Percentiles rank a stretch among this genome's conserved stretches.
Conservation (phyloP, 371 early-diverging fungal genomes). For the Syncephalis fuscata region DNA sequence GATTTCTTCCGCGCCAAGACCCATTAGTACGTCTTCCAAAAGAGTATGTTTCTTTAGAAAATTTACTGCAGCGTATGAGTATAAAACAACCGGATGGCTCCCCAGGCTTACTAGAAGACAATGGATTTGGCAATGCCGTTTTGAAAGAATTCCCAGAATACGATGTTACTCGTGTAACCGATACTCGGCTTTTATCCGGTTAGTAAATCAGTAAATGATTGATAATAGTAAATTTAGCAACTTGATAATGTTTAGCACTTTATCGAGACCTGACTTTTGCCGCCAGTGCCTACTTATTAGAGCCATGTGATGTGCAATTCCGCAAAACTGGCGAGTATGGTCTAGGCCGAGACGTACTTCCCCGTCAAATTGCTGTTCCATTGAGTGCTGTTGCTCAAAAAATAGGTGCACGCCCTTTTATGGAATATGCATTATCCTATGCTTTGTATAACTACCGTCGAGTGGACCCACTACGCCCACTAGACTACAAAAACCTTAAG, state of each 20-base stretch:
- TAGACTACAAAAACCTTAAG: constrained; percentile 51
- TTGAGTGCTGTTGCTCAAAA: constrained; percentile 47
- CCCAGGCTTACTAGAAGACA: constrained; percentile 55
- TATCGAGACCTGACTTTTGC: constrained; percentile 78
- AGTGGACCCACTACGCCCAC: constrained; percentile 28
- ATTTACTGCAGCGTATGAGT: constrained; percentile 63
- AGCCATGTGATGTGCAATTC: constrained; percentile 68
- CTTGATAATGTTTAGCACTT: constrained; percentile 27
- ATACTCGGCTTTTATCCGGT: constrained; percentile 52
- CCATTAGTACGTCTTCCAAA: constrained; percentile 44
- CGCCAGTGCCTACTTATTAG: constrained; percentile 75
- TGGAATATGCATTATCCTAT: constrained; percentile 64
- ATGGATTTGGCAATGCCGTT: constrained; percentile 65
- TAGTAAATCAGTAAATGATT: constrained; percentile 6
- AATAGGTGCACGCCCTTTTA: constrained; percentile 62
- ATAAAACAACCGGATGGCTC: constrained; percentile 39
- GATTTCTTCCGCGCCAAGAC: constrained; percentile 50
- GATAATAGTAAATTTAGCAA: not conserved
- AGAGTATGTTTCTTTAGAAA: constrained; percentile 44
- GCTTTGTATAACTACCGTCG: constrained; percentile 64
- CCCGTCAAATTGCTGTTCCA: constrained; percentile 66
- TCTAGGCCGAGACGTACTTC: constrained; percentile 52
- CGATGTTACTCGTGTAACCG: constrained; percentile 46
- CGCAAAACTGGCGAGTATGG: constrained; percentile 55
- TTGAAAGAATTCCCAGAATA: constrained; percentile 48